Base-by-base conservation (phyloP, 2,329 filamentous ascomycete species). In the Botrytis galanthina region DNA sequence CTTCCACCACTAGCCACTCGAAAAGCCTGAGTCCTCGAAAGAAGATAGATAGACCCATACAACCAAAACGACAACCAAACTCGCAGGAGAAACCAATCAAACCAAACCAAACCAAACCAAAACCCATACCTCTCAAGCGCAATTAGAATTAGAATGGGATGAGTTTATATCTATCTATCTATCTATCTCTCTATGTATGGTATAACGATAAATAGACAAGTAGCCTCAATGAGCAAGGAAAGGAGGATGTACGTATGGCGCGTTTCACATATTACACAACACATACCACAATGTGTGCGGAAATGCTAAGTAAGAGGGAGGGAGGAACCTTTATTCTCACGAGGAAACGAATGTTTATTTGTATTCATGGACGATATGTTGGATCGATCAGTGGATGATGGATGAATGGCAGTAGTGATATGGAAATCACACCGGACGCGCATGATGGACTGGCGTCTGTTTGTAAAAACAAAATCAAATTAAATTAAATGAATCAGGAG, bases 1-100 rank as follows among this genome's bases (percentile, higher is more conserved):
- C 16, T 42, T 6, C 14, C 5, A 20, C 42, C 14, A 0, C 42
- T 44, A 18, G 4, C 42, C 14, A 0, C 42, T 44, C 3, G 4
- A 18, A 44, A 44, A 20, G 42, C 16, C n/a, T n/a, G n/a, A n/a
- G n/a, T n/a, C 16, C 42, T 16, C 18, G 42, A 18, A 2, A 44
- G 42, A 18, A 18, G 16, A 18, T 18, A 18, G 39, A 42, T 16
- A 42, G 4, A 37, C 37, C 7, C 37, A 9, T 37, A 9, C 37
- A 37, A 37, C 6, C 37, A 37, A 42, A 42, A 42, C 39, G 39
- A 42, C 42, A 44, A 44, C 12, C 42, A 18, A 44, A 18, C 39
- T 42, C 39, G 39, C 39, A 14, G 39, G 39, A 39, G 22, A 51
- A 51, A 26, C 1, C 46, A 51, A 51, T 9, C 46, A 51, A 51